A percentile compares a stretch with the other conserved stretches of the same genome.
phyloP scores from a whole-genome alignment of 805 yeast genomes.

The Limtongozyma cylindracea region DNA sequence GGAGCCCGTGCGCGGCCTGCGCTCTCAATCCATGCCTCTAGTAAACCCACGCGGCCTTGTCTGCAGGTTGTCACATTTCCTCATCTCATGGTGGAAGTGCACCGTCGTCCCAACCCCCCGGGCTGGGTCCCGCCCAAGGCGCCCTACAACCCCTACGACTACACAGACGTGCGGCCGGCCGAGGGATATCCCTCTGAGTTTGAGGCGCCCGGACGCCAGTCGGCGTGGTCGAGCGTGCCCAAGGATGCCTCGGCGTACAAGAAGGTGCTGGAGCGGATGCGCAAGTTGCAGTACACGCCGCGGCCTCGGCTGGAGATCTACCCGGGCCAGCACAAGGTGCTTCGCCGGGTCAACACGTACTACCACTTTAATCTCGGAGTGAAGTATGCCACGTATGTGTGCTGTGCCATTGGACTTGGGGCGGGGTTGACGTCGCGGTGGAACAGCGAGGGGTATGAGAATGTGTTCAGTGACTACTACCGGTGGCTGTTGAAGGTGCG shows the following conservation, averaged over 20 bases:
- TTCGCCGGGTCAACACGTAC: slow-evolving; percentile 29
- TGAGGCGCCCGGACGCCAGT: slow-evolving; percentile 24
- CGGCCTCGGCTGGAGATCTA: slow-evolving; percentile 49
- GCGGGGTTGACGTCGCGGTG: slow-evolving; percentile 55
- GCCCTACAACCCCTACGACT: slow-evolving; percentile 72
- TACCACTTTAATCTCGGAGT: slow-evolving; percentile 30
- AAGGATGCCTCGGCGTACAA: slow-evolving; percentile 41
- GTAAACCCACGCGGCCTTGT: too few species aligned
- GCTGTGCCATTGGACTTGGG: slow-evolving; percentile 23
- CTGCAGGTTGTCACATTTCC: too few species aligned
- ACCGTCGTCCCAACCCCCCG: slow-evolving; percentile 48
- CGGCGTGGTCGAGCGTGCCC: slow-evolving; percentile 30
- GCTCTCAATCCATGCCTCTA: too few species aligned
- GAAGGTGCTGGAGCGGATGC: slow-evolving; percentile 50
- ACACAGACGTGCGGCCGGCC: slow-evolving; percentile 50
- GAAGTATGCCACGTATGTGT: slow-evolving; percentile 23
- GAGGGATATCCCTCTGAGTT: slow-evolving; percentile 75
- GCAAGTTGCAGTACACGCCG: slow-evolving; percentile 48
- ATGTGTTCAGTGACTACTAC: slow-evolving; percentile 45
- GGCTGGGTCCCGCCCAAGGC: slow-evolving; percentile 69
- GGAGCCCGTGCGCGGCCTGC: too few species aligned
- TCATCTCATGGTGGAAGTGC: too few species aligned
- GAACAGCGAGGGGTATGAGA: slow-evolving; percentile 70
- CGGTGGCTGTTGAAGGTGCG: too few species aligned
- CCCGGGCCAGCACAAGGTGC: slow-evolving; percentile 57